Percentiles rank a stretch among this genome's conserved stretches.
Evolutionary conservation across 1,139 yeast species (phyloP).

Genomic region (Pichia sp.): DNA sequence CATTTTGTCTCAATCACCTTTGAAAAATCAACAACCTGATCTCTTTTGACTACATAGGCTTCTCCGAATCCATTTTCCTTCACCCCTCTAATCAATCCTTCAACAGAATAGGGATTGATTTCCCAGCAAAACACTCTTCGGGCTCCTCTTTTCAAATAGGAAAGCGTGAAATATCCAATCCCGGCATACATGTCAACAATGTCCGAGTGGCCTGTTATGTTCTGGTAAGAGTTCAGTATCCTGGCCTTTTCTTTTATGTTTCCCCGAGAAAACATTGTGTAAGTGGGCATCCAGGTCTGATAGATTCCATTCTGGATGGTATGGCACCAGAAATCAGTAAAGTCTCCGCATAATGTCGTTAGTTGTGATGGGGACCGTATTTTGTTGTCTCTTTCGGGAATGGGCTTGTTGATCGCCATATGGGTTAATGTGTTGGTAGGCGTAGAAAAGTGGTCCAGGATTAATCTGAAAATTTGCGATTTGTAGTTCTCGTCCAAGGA

Average conservation of each 20-base stretch:
- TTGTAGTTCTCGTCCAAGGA: slow-evolving; percentile 2
- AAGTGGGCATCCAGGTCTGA: slow-evolving; percentile 81
- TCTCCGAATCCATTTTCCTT: slow-evolving; percentile 38
- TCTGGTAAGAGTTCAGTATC: slow-evolving; percentile 40
- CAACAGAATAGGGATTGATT: slow-evolving; percentile 78
- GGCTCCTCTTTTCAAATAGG: slow-evolving; percentile 58
- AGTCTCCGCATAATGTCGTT: slow-evolving; percentile 59
- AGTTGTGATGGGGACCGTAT: slow-evolving; percentile 63
- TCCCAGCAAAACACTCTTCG: slow-evolving; percentile 69
- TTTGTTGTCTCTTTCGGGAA: slow-evolving; percentile 44
- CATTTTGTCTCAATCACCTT: slow-evolving; percentile 26
- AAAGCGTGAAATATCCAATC: slow-evolving; percentile 77
- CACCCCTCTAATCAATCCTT: slow-evolving; percentile 62
- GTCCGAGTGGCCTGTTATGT: slow-evolving; percentile 6
- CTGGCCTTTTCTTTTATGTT: slow-evolving; percentile 78
- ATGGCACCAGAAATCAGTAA: slow-evolving; percentile 77
- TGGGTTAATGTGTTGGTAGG: slow-evolving; percentile 38
- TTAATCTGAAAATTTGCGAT: not conserved
- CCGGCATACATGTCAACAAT: slow-evolving; percentile 78
- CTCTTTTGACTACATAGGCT: slow-evolving; percentile 34
- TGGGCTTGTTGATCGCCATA: slow-evolving; percentile 69
- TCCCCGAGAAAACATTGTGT: slow-evolving; percentile 89
- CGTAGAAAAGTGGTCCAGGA: slow-evolving; percentile 13
- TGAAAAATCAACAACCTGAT: slow-evolving; percentile 32
- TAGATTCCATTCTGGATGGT: slow-evolving; percentile 67